These are phyloP conservation scores for Dittrichia graveolens DNA, from an alignment of 129 eudicot species.

Conservation along the genomic window DNA sequence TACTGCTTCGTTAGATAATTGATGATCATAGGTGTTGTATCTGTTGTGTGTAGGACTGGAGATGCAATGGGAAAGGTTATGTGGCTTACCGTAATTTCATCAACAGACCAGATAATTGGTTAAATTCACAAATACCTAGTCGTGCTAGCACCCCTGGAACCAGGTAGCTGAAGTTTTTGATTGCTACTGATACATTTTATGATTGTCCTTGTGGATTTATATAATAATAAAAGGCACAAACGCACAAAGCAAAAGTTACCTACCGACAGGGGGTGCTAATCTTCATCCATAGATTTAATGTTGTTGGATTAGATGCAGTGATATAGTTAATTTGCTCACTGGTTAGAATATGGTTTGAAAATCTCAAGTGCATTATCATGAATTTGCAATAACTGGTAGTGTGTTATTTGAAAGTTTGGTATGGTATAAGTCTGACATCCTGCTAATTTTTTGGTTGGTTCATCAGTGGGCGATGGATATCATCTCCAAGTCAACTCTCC, in stretches of 20 bases:
- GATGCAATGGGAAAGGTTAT: slow-evolving; percentile 89
- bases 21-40: slow-evolving; percentile 13
- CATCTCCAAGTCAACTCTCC: slow-evolving; percentile 74
- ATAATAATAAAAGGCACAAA: not conserved
- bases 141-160: slow-evolving; percentile 78
- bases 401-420: slow-evolving; percentile 31
- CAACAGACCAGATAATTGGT: slow-evolving; percentile 88
- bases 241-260: not conserved
- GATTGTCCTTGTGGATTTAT: not conserved
- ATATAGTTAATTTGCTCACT: not conserved
- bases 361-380: slow-evolving; percentile 17
- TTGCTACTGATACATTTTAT: slow-evolving; percentile 1
- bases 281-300: not conserved
- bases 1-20: not conserved
- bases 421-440: slow-evolving; percentile 59
- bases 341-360: slow-evolving; percentile 22
- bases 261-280: not conserved
- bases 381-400: not conserved
- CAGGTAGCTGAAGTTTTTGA: slow-evolving; percentile 50
- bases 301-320: slow-evolving; percentile 24
- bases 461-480: slow-evolving; percentile 86
- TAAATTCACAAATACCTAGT: slow-evolving; percentile 54
- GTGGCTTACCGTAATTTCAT: slow-evolving; percentile 87
- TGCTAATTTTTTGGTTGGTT: slow-evolving; percentile 73
- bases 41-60: slow-evolving; percentile 74